phyloP scores from a whole-genome alignment of 2,329 filamentous ascomycete species.

The Colletotrichum liaoningense region DNA sequence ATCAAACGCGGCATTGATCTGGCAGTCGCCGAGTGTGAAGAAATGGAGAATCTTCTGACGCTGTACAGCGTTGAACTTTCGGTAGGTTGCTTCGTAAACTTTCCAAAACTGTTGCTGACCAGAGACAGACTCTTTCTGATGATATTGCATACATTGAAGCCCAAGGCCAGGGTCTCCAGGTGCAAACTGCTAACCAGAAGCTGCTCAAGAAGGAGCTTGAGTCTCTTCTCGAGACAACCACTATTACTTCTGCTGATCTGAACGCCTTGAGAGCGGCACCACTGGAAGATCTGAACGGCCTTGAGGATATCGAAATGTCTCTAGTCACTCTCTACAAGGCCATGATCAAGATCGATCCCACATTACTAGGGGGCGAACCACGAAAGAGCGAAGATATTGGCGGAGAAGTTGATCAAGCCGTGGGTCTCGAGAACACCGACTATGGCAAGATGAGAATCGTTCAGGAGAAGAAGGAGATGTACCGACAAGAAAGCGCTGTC shows the following conservation, averaged over 20 bases:
- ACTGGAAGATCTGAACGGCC: slow-evolving; percentile 75
- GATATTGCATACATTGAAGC: slow-evolving; percentile 98
- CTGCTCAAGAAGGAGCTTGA: slow-evolving; percentile 90
- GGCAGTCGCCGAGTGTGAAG: slow-evolving; percentile 94
- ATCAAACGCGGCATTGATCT: slow-evolving; percentile 89
- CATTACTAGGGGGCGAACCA: slow-evolving; percentile 67
- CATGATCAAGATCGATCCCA: slow-evolving; percentile 92
- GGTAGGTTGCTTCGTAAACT: slow-evolving; percentile 62
- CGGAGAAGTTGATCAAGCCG: slow-evolving; percentile 55
- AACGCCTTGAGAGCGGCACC: slow-evolving; percentile 79
- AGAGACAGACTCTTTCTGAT: slow-evolving; percentile 84
- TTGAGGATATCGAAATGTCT: slow-evolving; percentile 82
- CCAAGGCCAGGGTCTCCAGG: slow-evolving; percentile 95
- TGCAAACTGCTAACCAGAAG: slow-evolving; percentile 97
- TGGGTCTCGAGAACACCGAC: slow-evolving; percentile 65
- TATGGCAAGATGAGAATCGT: slow-evolving; percentile 93
- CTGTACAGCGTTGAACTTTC: slow-evolving; percentile 95
- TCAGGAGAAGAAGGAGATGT: slow-evolving; percentile 93
- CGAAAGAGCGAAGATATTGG: slow-evolving; percentile 62
- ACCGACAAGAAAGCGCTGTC: slow-evolving; percentile 77
- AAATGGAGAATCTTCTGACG: slow-evolving; percentile 92
- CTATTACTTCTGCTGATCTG: slow-evolving; percentile 82
- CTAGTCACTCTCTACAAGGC: slow-evolving; percentile 89
- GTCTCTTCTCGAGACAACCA: slow-evolving; percentile 89
- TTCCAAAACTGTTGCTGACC: slow-evolving; percentile 38